A percentile compares a stretch with the other conserved stretches of the same genome.
phyloP scores from a whole-genome alignment of 2,329 filamentous ascomycete genomes.

The Rugonectria rugulosa region DNA sequence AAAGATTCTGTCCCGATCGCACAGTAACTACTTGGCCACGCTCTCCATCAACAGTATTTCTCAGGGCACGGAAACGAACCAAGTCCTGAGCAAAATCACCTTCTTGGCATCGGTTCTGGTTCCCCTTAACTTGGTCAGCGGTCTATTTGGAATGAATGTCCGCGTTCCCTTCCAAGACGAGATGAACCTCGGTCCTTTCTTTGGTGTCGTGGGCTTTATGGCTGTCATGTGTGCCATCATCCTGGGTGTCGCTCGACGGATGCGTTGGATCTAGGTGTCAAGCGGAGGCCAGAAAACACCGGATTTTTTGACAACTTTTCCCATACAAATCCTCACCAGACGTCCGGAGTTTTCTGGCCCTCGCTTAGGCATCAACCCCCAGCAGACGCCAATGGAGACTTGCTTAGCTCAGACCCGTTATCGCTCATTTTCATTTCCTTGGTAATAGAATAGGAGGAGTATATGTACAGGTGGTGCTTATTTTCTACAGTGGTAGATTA shows the following conservation, averaged over 20 bases:
- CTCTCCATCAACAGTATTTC: slow-evolving; percentile 90
- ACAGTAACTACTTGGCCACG: slow-evolving; percentile 96
- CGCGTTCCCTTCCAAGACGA: slow-evolving; percentile 68
- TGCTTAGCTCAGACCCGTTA: no score
- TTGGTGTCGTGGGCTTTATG: slow-evolving; percentile 60
- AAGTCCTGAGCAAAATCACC: slow-evolving; percentile 92
- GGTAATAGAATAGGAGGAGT: slow-evolving; percentile 27
- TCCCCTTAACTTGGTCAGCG: slow-evolving; percentile 90
- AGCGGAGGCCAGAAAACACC: no score
- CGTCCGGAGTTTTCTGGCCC: no score
- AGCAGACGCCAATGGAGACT: no score
- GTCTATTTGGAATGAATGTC: slow-evolving; percentile 90
- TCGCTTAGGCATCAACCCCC: no score
- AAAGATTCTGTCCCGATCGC: slow-evolving; percentile 93
- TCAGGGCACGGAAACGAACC: slow-evolving; percentile 87
- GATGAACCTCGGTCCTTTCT: slow-evolving; percentile 63
- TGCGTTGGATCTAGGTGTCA: slow-evolving; percentile 54
- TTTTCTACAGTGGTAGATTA: slow-evolving; percentile 22
- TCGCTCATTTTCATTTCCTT: slow-evolving; percentile 21
- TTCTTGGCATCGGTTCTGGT: slow-evolving; percentile 95
- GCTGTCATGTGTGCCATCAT: slow-evolving; percentile 58
- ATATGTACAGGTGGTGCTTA: slow-evolving; percentile 17
- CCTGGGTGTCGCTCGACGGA: slow-evolving; percentile 54
- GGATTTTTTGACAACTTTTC: no score
- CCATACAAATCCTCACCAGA: no score